These are phyloP conservation scores for Nemania abortiva DNA, from an alignment of 2,329 filamentous ascomycete species.

Conservation along the genomic window DNA sequence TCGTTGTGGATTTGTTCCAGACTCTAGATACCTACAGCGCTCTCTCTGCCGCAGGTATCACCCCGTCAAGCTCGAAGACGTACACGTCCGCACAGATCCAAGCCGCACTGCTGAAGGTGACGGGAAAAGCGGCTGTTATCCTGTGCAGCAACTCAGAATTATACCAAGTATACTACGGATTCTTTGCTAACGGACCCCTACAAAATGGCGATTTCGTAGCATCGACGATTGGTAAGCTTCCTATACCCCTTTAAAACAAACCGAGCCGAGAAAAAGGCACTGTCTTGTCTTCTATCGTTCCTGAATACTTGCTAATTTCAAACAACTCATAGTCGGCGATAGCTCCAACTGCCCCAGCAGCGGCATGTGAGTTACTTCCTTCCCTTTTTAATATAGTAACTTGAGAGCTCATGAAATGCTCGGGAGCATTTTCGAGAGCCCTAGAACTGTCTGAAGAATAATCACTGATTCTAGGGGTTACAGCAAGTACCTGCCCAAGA, in stretches of 20 bases:
- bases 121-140: slow-evolving; percentile 67
- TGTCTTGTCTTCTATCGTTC: not conserved
- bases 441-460: no score
- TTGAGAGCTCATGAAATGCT: no score
- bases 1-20: slow-evolving; percentile 74
- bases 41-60: slow-evolving; percentile 72
- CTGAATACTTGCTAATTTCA: slow-evolving; percentile 10
- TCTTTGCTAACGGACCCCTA: slow-evolving; percentile 69
- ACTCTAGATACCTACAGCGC: slow-evolving; percentile 72
- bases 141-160: slow-evolving; percentile 64
- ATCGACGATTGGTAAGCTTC: slow-evolving; percentile 49
- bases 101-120: slow-evolving; percentile 64
- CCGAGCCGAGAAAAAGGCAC: not conserved
- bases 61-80: slow-evolving; percentile 65
- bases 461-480: no score
- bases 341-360: slow-evolving; percentile 71
- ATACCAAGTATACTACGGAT: slow-evolving; percentile 72
- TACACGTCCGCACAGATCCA: slow-evolving; percentile 72
- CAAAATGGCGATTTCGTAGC: slow-evolving; percentile 72
- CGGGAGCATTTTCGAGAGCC: no score
- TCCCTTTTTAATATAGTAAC: no score
- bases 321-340: slow-evolving; percentile 62
- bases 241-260: not conserved
- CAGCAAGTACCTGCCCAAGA: slow-evolving; percentile 69
- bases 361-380: slow-evolving; percentile 58